Percentiles rank a stretch among this genome's conserved stretches.
Conservation (phyloP, 345 rosid species). For the Ceriops decandra region DNA sequence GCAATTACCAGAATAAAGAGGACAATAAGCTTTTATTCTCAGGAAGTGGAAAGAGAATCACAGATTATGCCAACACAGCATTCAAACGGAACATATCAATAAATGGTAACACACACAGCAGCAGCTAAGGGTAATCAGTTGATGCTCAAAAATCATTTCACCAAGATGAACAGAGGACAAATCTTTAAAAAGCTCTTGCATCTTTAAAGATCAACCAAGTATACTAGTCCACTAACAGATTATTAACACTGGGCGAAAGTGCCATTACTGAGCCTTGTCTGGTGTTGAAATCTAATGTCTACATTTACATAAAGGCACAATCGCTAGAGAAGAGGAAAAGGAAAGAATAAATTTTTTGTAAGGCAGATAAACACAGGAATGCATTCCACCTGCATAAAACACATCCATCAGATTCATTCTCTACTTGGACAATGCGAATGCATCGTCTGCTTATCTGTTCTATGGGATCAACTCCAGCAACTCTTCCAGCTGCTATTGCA, state of each 20-base stretch:
- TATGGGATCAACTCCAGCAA: conserved; percentile 85
- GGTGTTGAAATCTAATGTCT: background rate
- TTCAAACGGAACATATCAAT: background rate
- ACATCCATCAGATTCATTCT: conserved; percentile 69
- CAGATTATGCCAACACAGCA: background rate
- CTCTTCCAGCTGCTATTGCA: conserved; percentile 89
- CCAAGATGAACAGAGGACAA: too few species aligned
- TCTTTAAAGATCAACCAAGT: background rate
- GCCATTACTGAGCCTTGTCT: background rate
- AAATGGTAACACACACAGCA: too few species aligned
- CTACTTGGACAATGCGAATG: conserved; percentile 74
- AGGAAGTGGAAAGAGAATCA: background rate
- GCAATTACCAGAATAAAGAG: background rate
- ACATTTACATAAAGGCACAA: background rate
- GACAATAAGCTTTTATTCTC: too few species aligned
- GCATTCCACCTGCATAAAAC: conserved; percentile 75
- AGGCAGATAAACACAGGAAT: background rate
- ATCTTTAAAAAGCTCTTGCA: too few species aligned
- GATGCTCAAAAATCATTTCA: too few species aligned
- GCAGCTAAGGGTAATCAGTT: too few species aligned
- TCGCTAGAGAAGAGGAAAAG: background rate
- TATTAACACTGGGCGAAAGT: background rate
- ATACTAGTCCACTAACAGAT: background rate
- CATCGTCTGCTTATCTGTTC: conserved; percentile 78
- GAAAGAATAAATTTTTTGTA: too few species aligned